Evolutionary conservation across 148 eudicot species (phyloP).

Genomic region (Selenicereus undatus): DNA sequence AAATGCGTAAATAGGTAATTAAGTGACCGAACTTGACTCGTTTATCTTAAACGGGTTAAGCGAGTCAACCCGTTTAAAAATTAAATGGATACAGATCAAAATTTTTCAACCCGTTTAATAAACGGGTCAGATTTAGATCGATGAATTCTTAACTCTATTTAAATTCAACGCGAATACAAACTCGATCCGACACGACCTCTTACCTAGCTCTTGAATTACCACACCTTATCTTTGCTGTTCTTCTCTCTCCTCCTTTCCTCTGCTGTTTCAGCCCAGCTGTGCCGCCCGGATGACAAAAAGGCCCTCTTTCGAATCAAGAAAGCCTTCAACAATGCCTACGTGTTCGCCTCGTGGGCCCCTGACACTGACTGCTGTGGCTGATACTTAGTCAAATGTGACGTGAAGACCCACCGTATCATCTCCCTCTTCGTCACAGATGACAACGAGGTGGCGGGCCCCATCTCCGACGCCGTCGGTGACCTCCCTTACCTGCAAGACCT

Average conservation of each 20-base stretch:
- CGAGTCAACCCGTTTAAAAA: too few relatives aligned
- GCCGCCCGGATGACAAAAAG: constrained; percentile 27
- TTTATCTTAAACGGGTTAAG: too few relatives aligned
- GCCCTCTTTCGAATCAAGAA: constrained; percentile 26
- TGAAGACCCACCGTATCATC: constrained; percentile 23
- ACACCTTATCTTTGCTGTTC: not conserved
- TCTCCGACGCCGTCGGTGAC: constrained; percentile 36
- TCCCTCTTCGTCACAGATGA: constrained; percentile 1
- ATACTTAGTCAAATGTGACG: constrained; percentile 34
- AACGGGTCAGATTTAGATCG: too few relatives aligned
- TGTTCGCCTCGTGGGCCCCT: constrained; percentile 25
- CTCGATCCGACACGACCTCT: too few relatives aligned
- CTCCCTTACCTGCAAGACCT: constrained; percentile 31
- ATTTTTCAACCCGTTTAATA: too few relatives aligned
- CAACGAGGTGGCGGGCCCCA: constrained; percentile 24
- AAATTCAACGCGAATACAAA: too few relatives aligned
- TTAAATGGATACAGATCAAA: too few relatives aligned
- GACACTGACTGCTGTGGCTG: constrained; percentile 37
- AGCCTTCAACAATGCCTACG: constrained; percentile 24
- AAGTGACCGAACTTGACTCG: too few relatives aligned
- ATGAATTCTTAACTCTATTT: too few relatives aligned
- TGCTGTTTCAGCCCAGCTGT: not conserved
- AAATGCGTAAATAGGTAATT: too few relatives aligned
- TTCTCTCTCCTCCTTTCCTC: constrained; percentile 11
- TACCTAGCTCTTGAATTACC: too few relatives aligned